Evolutionary conservation across 192 early-diverging fungal genomes (phyloP), one percentile per base, ranked within the genome.

Genomic region (Coemansia sp.): DNA sequence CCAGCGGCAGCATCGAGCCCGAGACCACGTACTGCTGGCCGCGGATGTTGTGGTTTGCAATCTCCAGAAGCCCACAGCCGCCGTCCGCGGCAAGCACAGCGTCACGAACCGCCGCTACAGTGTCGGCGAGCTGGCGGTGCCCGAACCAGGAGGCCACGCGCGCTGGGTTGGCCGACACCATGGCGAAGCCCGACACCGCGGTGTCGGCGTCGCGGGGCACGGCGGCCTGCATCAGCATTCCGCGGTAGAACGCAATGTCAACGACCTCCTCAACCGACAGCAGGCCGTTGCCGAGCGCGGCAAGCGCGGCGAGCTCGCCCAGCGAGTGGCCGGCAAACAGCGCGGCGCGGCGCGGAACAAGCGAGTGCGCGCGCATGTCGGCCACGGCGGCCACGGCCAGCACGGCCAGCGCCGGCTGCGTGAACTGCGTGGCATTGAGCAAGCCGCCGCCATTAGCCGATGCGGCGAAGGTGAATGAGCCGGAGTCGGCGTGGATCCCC

Each of bases 11-110:
- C 56, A 94, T 76, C n/a, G 91, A 85, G 71, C 96, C 96, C 56
- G 94, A 89, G 60, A 91, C 89, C 18, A 98, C 93, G 65, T 96
- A 98, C 85, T 98, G 96, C 82, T 91, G 88, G 81, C 91, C 93
- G 68, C 92, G 91, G 50, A 98, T 92, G 84, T 98, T 98, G 86
- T 87, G 95, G 86, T 98, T 98, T 64, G 96, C 96, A 83, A 98
- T 92, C 68, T 98, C 94, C 58, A 95, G 71, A 38, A 98, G 83
- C 43, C 85, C 88, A 19, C 81, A 76, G n/a, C 89, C 86, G 49
- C 84, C 76, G 5, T n/a, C 1, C 38, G 7, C 0, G 50, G n/a
- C 48, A 18, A 67, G 85, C 81, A 77, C 26, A 3, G 26, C 26
- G 26, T 26, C 26, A 91, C 92, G 48, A 87, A 94, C 91, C 26